Conservation (phyloP, 805 yeast species). For the Starmerella potacharoeniae region DNA sequence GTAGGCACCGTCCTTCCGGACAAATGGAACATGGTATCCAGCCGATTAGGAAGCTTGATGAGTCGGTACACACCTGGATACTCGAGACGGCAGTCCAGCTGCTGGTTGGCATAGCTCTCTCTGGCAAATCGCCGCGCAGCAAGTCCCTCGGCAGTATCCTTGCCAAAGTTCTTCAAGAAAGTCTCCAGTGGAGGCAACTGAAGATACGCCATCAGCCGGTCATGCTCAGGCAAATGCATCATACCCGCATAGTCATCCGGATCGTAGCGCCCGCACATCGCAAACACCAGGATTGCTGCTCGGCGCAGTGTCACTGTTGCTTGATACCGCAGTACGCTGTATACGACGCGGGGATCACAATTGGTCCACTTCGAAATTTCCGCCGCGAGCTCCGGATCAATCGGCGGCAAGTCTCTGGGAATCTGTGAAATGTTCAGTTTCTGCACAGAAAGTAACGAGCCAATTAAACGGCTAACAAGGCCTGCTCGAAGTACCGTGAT, state of each 20-base stretch:
- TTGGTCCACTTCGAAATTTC: conserved; percentile 10
- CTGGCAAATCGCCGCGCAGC: not conserved
- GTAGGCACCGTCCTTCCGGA: conserved; percentile 24
- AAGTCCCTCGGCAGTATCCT: conserved; percentile 14
- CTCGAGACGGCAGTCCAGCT: conserved; percentile 29
- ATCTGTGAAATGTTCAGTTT: not conserved
- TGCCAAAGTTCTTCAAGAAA: conserved; percentile 10
- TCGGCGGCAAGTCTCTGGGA: not conserved
- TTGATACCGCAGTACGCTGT: conserved; percentile 14
- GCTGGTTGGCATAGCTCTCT: not conserved
- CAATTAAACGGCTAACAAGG: conserved; percentile 6
- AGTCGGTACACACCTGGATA: conserved; percentile 59
- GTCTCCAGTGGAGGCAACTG: conserved; percentile 21
- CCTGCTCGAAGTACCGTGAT: conserved; percentile 7
- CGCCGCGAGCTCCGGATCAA: not conserved
- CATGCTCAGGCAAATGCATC: conserved; percentile 21
- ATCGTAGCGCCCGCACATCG: conserved; percentile 22
- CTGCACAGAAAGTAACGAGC: not conserved
- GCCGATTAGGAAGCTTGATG: conserved; percentile 50
- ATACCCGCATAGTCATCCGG: conserved; percentile 20
- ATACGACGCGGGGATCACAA: conserved; percentile 10
- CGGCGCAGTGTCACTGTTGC: conserved; percentile 17
- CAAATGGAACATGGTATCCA: conserved; percentile 55
- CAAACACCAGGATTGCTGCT: conserved; percentile 16
- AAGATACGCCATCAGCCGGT: conserved; percentile 19